phyloP scores from a whole-genome alignment of 805 yeast species.

The Cyberlindnera bimundalis region DNA sequence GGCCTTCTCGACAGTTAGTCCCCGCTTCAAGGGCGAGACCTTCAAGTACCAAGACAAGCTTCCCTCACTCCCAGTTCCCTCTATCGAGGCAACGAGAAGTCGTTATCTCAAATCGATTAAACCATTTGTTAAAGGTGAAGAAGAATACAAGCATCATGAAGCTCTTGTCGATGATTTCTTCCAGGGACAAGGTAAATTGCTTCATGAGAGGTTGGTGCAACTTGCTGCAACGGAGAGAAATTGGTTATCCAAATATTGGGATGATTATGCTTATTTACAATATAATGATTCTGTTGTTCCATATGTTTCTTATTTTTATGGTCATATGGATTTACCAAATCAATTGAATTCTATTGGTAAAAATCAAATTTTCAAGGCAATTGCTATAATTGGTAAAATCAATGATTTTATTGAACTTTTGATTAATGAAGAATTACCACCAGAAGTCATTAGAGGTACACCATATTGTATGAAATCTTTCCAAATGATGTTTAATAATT shows the following conservation, averaged over 20 bases:
- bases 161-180: constrained; percentile 63
- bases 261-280: constrained; percentile 84
- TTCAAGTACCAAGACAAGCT: constrained; percentile 68
- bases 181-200: constrained; percentile 60
- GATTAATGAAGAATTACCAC: constrained; percentile 70
- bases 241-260: constrained; percentile 94
- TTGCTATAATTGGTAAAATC: constrained; percentile 66
- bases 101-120: constrained; percentile 69
- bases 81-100: constrained; percentile 62
- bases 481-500: constrained; percentile 85
- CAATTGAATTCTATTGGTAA: constrained; percentile 46
- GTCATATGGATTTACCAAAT: constrained; percentile 61
- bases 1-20: constrained; percentile 19
- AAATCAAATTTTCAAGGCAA: constrained; percentile 69
- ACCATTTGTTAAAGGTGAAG: constrained; percentile 55
- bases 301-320: constrained; percentile 84
- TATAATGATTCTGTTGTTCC: constrained; percentile 96
- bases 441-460: constrained; percentile 69
- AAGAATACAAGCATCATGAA: constrained; percentile 51
- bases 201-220: constrained; percentile 62
- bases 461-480: constrained; percentile 97
- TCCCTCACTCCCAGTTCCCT: constrained; percentile 87
- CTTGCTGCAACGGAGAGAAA: constrained; percentile 52
- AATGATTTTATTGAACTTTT: constrained; percentile 63
- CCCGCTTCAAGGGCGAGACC: constrained; percentile 55